phyloP scores from a whole-genome alignment of 1,284 basidiomycete species.

The Fomitopsis schrenkii region DNA sequence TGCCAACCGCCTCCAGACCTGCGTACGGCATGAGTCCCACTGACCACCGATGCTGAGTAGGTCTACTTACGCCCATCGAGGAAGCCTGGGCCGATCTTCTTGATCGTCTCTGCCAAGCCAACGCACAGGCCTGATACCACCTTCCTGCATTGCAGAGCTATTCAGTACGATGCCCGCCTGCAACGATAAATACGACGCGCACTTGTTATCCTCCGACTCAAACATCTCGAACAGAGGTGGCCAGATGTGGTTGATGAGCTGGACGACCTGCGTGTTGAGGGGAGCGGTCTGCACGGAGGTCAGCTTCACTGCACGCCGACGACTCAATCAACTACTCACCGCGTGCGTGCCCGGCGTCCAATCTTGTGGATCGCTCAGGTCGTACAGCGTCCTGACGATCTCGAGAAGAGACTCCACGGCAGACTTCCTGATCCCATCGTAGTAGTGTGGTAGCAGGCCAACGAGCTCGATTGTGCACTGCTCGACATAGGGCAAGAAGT shows the following conservation, averaged over 20 bases:
- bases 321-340: constrained; percentile 34
- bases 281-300: constrained; percentile 29
- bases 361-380: constrained; percentile 77
- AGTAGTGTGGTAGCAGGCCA: constrained; percentile 87
- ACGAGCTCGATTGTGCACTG: constrained; percentile 79
- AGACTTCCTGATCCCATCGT: constrained; percentile 97
- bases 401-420: constrained; percentile 88
- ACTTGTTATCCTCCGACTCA: constrained; percentile 97
- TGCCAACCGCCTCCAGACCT: constrained; percentile 82
- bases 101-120: constrained; percentile 86
- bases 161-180: constrained; percentile 16
- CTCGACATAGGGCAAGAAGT: constrained; percentile 91
- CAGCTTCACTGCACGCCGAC: not conserved
- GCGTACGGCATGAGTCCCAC: constrained; percentile 13
- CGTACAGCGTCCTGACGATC: constrained; percentile 91
- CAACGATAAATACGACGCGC: constrained; percentile 39
- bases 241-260: constrained; percentile 78
- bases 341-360: constrained; percentile 77
- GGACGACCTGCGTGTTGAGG: constrained; percentile 75
- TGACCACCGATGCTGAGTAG: not conserved
- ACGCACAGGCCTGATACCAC: constrained; percentile 87
- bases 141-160: constrained; percentile 48
- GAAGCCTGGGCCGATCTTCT: constrained; percentile 86
- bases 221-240: constrained; percentile 85
- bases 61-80: constrained; percentile 60